Base-by-base conservation (phyloP, 2,329 filamentous ascomycete genomes). In the Cladosporium sphaerospermum region DNA sequence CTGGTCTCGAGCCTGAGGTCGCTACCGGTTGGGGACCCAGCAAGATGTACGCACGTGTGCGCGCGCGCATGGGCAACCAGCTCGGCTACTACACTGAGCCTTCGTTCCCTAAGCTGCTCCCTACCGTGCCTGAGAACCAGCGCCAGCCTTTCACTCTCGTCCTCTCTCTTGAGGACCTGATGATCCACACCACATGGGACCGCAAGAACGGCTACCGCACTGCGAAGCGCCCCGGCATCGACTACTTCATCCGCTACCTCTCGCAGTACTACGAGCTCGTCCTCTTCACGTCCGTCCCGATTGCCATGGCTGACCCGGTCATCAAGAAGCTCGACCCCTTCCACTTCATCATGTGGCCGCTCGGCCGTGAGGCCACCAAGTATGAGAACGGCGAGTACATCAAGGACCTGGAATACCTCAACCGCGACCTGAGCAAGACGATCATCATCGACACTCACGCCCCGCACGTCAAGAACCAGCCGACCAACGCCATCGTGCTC, bases 331-430 rank as follows among this genome's bases (percentile, higher is more conserved):
- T 99, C 56, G 93, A 99, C 67, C 93, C 92, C 34, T 97, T 88
- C 78, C 88, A 86, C 64, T 89, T 97, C 69, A 90, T 97, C 69
- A 86, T 91, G 75, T 97, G 90, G 87, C 90, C 91, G 1, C 76
- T 99, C 45, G 97, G 89, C 77, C 83, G 93, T 52, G 93, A 99
- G 72, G 93, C 92, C n/a, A 97, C 93, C 56, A 88, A 91, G 65
- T 99, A 96, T 70, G 87, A 96, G 73, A 87, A 95, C 59, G 93
- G 93, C 59, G 88, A 96, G 73, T 91, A 97, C 65, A 82, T 99
- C 73, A 99, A 99, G 89, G 93, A 99, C 68, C 83, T 99, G n/a
- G 90, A 90, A 2, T 97, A 96, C 73, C 83, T 99, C 45, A 99
- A 99, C 76, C 88, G 93, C 55, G 90, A 96, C 66, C 80, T 96